These are phyloP conservation scores for Pleurotus tuoliensis DNA, from an alignment of 768 basidiomycete species.

Conservation along the genomic window DNA sequence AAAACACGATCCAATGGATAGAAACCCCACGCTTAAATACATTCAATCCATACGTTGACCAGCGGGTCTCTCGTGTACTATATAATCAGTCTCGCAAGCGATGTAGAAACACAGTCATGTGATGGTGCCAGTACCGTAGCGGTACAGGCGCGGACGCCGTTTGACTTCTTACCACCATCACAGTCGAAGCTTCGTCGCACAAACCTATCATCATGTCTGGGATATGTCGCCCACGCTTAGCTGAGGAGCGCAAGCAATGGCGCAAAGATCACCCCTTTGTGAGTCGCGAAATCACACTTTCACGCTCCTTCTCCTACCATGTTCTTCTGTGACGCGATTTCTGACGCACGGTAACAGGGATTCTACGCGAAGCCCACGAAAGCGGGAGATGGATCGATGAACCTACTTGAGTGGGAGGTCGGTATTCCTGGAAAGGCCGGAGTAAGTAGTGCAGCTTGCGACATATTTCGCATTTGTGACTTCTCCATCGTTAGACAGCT, in stretches of 20 bases:
- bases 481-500: conserved; percentile 58
- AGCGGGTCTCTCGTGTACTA: too few relatives aligned
- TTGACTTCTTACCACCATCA: background rate
- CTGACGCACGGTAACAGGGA: conserved; percentile 53
- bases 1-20: too few relatives aligned
- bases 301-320: background rate
- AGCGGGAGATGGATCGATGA: conserved; percentile 87
- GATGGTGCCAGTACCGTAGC: too few relatives aligned
- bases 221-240: conserved; percentile 87
- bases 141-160: too few relatives aligned
- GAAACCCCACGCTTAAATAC: too few relatives aligned
- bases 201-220: conserved; percentile 60
- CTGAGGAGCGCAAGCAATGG: conserved; percentile 99
- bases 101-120: too few relatives aligned
- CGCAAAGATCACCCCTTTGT: conserved; percentile 98
- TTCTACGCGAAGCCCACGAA: conserved; percentile 96
- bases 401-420: conserved; percentile 97
- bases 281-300: conserved; percentile 31
- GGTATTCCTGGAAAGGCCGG: conserved; percentile 92
- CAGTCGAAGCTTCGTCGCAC: background rate
- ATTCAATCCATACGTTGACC: too few relatives aligned
- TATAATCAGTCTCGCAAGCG: too few relatives aligned
- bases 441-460: conserved; percentile 46
- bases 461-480: conserved; percentile 3
- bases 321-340: conserved; percentile 4